Evolutionary conservation across 129 eudicot species (phyloP).

Genomic region (Artemisia annua): DNA sequence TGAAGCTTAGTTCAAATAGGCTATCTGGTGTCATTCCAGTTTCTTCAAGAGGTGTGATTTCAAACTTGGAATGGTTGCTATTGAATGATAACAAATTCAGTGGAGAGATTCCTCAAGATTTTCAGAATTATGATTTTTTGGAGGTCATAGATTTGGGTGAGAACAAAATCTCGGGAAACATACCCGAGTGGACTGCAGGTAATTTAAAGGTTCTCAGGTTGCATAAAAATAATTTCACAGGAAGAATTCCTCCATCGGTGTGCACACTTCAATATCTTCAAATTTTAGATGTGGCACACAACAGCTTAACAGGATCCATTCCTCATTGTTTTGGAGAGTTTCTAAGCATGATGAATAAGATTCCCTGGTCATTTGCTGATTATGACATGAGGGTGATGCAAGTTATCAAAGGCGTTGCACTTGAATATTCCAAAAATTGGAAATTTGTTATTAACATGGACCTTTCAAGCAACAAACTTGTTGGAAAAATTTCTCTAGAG

Average conservation of each 20-base stretch:
- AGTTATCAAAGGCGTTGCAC: background rate
- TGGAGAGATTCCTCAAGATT: background rate
- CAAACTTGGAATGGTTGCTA: background rate
- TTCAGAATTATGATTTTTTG: background rate
- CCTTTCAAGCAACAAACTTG: background rate
- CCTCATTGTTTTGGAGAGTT: too few species aligned
- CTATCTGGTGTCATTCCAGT: background rate
- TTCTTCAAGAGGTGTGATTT: background rate
- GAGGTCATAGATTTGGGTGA: background rate
- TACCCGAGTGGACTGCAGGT: background rate
- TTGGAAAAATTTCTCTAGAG: background rate
- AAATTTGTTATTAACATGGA: background rate
- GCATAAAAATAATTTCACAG: background rate
- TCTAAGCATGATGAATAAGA: background rate
- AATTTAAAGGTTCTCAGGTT: background rate
- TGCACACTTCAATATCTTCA: background rate
- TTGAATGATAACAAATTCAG: background rate
- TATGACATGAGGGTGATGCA: background rate
- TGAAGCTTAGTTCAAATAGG: background rate
- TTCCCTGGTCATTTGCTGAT: too few species aligned
- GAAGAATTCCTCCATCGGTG: background rate
- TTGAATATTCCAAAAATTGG: background rate
- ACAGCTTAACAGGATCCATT: too few species aligned
- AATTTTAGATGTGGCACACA: background rate
- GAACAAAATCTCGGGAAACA: background rate